These are phyloP conservation scores for Astrocystis sublimbata DNA, from an alignment of 495 filamentous ascomycete genomes.

Conservation along the genomic window DNA sequence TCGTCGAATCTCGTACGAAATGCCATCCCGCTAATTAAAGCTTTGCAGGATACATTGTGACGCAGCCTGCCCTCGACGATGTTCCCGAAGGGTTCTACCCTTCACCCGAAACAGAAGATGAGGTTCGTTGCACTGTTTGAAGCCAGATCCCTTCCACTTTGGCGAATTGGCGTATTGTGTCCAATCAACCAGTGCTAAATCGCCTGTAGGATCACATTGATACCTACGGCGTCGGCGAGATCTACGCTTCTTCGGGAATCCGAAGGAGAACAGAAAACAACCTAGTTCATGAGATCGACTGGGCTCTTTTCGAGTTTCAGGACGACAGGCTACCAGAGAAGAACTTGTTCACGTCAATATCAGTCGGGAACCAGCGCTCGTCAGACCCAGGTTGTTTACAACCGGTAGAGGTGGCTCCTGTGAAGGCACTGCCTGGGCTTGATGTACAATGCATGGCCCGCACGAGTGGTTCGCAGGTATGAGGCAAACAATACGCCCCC, in stretches of 20 bases:
- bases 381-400: constrained; percentile 28
- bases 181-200: constrained; percentile 30
- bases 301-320: constrained; percentile 85
- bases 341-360: constrained; percentile 60
- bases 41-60: constrained; percentile 59
- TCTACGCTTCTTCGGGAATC: constrained; percentile 88
- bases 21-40: constrained; percentile 13
- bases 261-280: constrained; percentile 63
- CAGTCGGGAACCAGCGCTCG: constrained; percentile 39
- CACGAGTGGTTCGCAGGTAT: constrained; percentile 70
- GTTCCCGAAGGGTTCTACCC: constrained; percentile 78
- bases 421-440: constrained; percentile 61
- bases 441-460: constrained; percentile 89
- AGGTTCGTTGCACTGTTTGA: constrained; percentile 24
- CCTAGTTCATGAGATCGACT: constrained; percentile 89
- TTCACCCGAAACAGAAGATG: constrained; percentile 47
- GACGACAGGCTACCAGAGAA: constrained; percentile 66
- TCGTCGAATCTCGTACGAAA: background rate
- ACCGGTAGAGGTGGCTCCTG: constrained; percentile 47
- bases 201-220: constrained; percentile 62
- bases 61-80: constrained; percentile 86
- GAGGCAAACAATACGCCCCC: background rate
- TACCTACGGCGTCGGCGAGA: constrained; percentile 73
- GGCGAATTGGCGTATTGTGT: background rate
- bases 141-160: background rate